Conservation (phyloP, 768 basidiomycete species). For the Tephrocybe sp. region DNA sequence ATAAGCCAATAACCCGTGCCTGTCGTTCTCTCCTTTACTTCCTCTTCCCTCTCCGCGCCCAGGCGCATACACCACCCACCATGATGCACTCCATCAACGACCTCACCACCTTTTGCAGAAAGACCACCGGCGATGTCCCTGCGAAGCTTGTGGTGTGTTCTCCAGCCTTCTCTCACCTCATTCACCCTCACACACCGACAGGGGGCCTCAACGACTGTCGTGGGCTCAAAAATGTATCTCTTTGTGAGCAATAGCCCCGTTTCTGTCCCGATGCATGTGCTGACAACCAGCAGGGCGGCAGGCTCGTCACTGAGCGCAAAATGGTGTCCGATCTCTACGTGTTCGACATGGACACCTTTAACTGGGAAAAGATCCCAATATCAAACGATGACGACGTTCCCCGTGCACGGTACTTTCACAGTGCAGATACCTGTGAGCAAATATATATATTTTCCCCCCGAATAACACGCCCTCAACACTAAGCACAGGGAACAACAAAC, state of each 20-base stretch:
- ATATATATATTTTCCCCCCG: background rate
- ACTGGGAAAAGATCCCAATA: slow-evolving; percentile 72
- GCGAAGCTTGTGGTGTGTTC: slow-evolving; percentile 82
- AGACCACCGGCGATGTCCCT: slow-evolving; percentile 84
- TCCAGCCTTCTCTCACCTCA: background rate
- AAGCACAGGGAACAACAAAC: slow-evolving; percentile 74
- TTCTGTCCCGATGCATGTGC: background rate
- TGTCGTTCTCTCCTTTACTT: slow-evolving; percentile 2
- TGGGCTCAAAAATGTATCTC: slow-evolving; percentile 86
- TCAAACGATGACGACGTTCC: slow-evolving; percentile 71
- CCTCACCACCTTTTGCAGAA: slow-evolving; percentile 82
- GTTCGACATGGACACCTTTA: slow-evolving; percentile 80
- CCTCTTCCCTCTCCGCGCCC: slow-evolving; percentile 14
- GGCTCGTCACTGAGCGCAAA: slow-evolving; percentile 79
- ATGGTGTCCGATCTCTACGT: slow-evolving; percentile 92
- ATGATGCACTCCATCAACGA: slow-evolving; percentile 84
- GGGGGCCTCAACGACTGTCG: slow-evolving; percentile 91
- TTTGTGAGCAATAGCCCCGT: slow-evolving; percentile 55
- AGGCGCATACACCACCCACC: too few species aligned
- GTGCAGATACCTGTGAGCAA: slow-evolving; percentile 74
- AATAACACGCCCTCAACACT: slow-evolving; percentile 5
- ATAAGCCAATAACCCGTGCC: too few species aligned
- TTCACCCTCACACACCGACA: slow-evolving; percentile 24
- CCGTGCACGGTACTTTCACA: slow-evolving; percentile 91
- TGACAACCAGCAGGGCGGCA: slow-evolving; percentile 62